Percentiles rank a stretch among this genome's conserved stretches.
phyloP scores from a whole-genome alignment of 108 stramenopile species.

The Poteriospumella lacustris region DNA sequence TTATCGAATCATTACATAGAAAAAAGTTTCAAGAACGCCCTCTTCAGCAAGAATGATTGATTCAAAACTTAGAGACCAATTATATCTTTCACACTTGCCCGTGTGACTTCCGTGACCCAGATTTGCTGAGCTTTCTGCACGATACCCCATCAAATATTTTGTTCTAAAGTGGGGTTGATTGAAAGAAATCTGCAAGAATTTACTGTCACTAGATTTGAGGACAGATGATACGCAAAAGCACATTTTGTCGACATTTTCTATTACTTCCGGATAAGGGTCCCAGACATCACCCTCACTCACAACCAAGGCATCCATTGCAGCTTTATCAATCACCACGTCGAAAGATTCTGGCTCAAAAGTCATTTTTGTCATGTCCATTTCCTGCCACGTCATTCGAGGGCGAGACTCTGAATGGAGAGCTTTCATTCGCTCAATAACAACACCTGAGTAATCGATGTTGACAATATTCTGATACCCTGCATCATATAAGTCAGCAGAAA shows the following conservation, averaged over 20 bases:
- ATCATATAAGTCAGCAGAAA: slow-evolving; percentile 54
- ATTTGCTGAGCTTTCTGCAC: neutral
- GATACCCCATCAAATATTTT: slow-evolving; percentile 32
- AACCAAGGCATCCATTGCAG: slow-evolving; percentile 64
- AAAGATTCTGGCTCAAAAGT: slow-evolving; percentile 40
- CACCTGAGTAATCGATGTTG: slow-evolving; percentile 43
- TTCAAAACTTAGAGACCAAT: slow-evolving; percentile 11
- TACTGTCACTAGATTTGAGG: slow-evolving; percentile 46
- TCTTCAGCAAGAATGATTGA: neutral
- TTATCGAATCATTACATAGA: slow-evolving; percentile 26
- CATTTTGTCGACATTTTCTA: slow-evolving; percentile 43
- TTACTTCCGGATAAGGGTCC: slow-evolving; percentile 39
- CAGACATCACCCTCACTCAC: slow-evolving; percentile 62
- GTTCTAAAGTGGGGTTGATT: slow-evolving; percentile 59
- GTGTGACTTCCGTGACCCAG: neutral
- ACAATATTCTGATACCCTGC: slow-evolving; percentile 42
- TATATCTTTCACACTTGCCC: neutral
- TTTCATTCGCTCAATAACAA: slow-evolving; percentile 42
- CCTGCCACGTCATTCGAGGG: slow-evolving; percentile 46
- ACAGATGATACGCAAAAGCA: slow-evolving; percentile 44
- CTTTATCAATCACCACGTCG: slow-evolving; percentile 68
- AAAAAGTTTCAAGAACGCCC: slow-evolving; percentile 8
- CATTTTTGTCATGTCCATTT: slow-evolving; percentile 58
- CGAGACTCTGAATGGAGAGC: slow-evolving; percentile 22
- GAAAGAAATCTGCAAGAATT: slow-evolving; percentile 60